phyloP scores from a whole-genome alignment of 108 stramenopile genomes.

The Cylindrotheca fusiformis region DNA sequence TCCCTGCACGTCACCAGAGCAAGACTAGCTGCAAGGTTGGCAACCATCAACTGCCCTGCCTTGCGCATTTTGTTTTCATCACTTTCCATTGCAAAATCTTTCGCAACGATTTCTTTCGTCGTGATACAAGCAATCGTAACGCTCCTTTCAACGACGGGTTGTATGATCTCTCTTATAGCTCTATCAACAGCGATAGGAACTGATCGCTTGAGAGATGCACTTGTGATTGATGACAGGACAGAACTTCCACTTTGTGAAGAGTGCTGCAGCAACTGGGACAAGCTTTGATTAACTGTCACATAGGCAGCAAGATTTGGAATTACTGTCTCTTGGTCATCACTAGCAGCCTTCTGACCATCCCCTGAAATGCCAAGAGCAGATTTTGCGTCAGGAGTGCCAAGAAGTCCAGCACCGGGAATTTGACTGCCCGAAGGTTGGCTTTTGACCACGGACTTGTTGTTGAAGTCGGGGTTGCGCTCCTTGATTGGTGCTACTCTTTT shows the following conservation, averaged over 20 bases:
- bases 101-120: conserved; percentile 95
- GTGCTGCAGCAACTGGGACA: conserved; percentile 79
- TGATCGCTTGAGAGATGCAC: conserved; percentile 76
- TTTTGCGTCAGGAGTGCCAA: conserved; percentile 47
- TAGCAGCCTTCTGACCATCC: conserved; percentile 16
- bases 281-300: conserved; percentile 89
- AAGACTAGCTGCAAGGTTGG: conserved; percentile 95
- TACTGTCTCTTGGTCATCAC: conserved; percentile 80
- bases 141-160: conserved; percentile 96
- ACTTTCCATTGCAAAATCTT: conserved; percentile 98
- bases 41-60: conserved; percentile 97
- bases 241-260: conserved; percentile 55
- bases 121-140: conserved; percentile 99
- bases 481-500: conserved; percentile 85
- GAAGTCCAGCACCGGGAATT: conserved; percentile 16
- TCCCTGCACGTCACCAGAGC: conserved; percentile 97
- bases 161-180: conserved; percentile 98
- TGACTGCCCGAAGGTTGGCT: conserved; percentile 5
- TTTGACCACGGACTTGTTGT: conserved; percentile 58
- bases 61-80: conserved; percentile 95
- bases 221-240: conserved; percentile 47
- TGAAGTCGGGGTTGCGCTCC: conserved; percentile 98
- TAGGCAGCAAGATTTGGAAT: conserved; percentile 96
- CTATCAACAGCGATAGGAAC: conserved; percentile 96
- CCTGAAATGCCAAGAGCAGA: conserved; percentile 6